Conservation (phyloP, 352 stramenopile genomes). For the Phytophthora ramorum region DNA sequence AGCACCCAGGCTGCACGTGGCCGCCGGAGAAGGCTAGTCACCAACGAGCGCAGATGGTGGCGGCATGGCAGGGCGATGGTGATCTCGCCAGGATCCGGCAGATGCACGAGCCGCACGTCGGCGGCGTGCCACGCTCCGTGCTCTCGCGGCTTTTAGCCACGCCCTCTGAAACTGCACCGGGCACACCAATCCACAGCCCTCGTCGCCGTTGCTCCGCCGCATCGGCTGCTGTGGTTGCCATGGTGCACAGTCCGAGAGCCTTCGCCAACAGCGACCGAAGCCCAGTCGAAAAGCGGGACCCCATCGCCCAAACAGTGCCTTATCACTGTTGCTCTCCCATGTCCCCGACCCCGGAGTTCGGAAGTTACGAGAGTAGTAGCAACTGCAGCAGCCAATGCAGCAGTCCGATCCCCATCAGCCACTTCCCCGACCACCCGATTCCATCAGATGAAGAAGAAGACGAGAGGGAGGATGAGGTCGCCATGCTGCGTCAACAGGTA, state of each 20-base stretch:
- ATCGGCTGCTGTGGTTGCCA: constrained; percentile 33
- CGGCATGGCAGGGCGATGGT: constrained; percentile 20
- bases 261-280: constrained; percentile 33
- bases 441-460: constrained; percentile 41
- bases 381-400: constrained; percentile 37
- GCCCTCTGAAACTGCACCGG: constrained; percentile 15
- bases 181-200: constrained; percentile 31
- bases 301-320: constrained; percentile 28
- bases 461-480: constrained; percentile 42
- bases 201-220: constrained; percentile 44
- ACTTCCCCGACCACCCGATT: constrained; percentile 30
- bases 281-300: constrained; percentile 26
- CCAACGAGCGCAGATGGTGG: constrained; percentile 37
- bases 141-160: constrained; percentile 31
- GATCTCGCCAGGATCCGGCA: constrained; percentile 23
- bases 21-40: constrained; percentile 24
- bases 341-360: constrained; percentile 26
- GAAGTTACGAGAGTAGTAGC: constrained; percentile 36
- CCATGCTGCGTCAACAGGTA: constrained; percentile 62
- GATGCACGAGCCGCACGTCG: constrained; percentile 39
- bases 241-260: constrained; percentile 43
- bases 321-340: constrained; percentile 33
- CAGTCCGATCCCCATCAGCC: constrained; percentile 31
- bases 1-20: constrained; percentile 34
- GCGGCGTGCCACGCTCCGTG: constrained; percentile 35